Conservation (phyloP, 805 yeast genomes). For the Yarrowia sp. region DNA sequence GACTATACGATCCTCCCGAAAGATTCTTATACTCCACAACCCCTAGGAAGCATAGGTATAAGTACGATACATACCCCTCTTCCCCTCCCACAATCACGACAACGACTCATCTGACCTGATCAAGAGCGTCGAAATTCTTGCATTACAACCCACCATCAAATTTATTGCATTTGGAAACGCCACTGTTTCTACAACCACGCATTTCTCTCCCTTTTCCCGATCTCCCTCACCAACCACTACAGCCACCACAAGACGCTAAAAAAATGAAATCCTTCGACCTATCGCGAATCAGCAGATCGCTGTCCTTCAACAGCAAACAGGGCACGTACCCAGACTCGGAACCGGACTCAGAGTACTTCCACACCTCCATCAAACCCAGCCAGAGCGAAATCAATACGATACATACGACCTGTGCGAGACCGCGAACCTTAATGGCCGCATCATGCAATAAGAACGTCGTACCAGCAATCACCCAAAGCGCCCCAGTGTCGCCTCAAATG, state of each 20-base stretch:
- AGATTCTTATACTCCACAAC: no score
- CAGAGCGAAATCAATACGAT: conserved; percentile 11
- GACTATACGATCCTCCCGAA: no score
- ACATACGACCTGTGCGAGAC: conserved; percentile 33
- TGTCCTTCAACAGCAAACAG: conserved; percentile 21
- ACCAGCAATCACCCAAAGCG: not conserved
- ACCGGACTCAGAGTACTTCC: conserved; percentile 8
- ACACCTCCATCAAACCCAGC: conserved; percentile 20
- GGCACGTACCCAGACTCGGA: not conserved
- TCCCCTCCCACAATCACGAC: no score
- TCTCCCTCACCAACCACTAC: no score
- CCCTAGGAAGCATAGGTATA: no score
- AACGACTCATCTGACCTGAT: no score
- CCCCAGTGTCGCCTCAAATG: conserved; percentile 11
- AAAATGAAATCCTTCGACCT: conserved; percentile 12
- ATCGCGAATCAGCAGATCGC: conserved; percentile 7
- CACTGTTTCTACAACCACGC: no score
- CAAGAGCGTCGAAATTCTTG: no score
- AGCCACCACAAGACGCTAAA: not conserved
- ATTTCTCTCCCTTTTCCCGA: no score
- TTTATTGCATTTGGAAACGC: no score
- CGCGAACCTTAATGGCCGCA: conserved; percentile 17
- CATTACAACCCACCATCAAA: no score
- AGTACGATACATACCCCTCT: no score
- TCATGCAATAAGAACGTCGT: conserved; percentile 6